Conservation (phyloP, 2,329 filamentous ascomycete genomes). For the Trichoderma sp. region DNA sequence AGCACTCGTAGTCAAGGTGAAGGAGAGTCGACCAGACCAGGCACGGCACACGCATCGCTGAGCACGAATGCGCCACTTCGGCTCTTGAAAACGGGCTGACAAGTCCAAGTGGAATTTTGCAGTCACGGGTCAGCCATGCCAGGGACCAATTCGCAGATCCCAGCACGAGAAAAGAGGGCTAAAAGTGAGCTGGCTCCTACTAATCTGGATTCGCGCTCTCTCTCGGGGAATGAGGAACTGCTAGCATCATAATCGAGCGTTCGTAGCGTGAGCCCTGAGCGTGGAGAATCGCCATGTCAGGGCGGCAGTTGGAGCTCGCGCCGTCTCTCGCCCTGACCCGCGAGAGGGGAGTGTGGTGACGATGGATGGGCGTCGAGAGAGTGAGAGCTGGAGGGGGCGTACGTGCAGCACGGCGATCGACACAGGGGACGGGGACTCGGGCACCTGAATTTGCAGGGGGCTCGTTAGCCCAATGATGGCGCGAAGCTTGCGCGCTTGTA, state of each 20-base stretch:
- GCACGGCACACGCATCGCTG: not conserved
- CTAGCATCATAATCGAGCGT: not conserved
- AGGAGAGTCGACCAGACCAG: not conserved
- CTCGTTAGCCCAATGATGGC: not conserved
- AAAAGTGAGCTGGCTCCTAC: not conserved
- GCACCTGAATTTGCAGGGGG: constrained; percentile 19
- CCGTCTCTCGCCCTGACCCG: not conserved
- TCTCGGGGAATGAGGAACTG: not conserved
- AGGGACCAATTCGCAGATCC: not conserved
- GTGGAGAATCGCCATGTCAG: not conserved
- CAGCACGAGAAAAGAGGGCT: not conserved
- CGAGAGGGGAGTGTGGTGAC: not conserved
- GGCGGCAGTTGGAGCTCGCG: not conserved
- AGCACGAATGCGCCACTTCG: constrained; percentile 21
- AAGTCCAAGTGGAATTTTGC: not conserved
- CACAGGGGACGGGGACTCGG: constrained; percentile 22
- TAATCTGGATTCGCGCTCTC: not conserved
- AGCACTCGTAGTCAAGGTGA: not conserved
- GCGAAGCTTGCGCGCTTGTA: not conserved
- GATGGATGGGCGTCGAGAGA: not conserved
- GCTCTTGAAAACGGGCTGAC: constrained; percentile 21
- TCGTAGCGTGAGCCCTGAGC: not conserved
- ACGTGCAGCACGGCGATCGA: constrained; percentile 18
- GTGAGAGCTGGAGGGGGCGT: not conserved
- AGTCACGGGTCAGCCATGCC: not conserved